Evolutionary conservation across 2,329 filamentous ascomycete genomes (phyloP), one percentile per base, ranked within the genome.

Genomic region (Ciborinia camelliae): DNA sequence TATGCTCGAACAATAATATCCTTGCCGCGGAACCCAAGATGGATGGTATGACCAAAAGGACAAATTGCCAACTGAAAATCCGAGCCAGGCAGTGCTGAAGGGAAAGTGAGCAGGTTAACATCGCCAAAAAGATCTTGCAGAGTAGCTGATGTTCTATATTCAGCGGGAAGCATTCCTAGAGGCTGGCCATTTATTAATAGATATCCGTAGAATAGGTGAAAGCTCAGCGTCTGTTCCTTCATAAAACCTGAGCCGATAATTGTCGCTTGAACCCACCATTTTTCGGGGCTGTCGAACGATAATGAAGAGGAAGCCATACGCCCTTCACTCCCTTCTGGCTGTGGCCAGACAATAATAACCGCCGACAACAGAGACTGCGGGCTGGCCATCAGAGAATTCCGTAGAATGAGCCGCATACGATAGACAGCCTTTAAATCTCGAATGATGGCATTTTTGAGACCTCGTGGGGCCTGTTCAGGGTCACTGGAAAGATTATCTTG

Each of bases 81-180:
- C 82, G 89, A 86, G 0, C 82, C 84, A 0, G 71, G 73, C 0
- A 84, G 66, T 0, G 68, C 64, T 0, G 86, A 89, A 0, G 86
- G 82, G 26, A 74, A 83, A 0, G 81, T 82, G 0, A 80, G 77
- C 0, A 88, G 77, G 32, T 77, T 77, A 18, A 82, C 79, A 1
- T 80, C 74, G 0, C 82, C 82, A 69, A 90, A 88, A 0, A 90
- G 77, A 3, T 81, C 76, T 6, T 74, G 72, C 5, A 88, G 76
- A 2, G 74, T 71, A 15, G 67, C 55, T 0, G 80, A 76, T 4
- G 81, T 71, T 23, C 78, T 79, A 50, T 84, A 81, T 1, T 82
- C 75, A 0, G 78, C 71, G 0, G 87, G 87, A 0, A 90, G 77
- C 18, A 81, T 83, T 1, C 82, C 80, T 9, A 84, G 67, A 12